Base-by-base conservation (phyloP, 2,329 filamentous ascomycete genomes). In the Cladorrhinum sp. region DNA sequence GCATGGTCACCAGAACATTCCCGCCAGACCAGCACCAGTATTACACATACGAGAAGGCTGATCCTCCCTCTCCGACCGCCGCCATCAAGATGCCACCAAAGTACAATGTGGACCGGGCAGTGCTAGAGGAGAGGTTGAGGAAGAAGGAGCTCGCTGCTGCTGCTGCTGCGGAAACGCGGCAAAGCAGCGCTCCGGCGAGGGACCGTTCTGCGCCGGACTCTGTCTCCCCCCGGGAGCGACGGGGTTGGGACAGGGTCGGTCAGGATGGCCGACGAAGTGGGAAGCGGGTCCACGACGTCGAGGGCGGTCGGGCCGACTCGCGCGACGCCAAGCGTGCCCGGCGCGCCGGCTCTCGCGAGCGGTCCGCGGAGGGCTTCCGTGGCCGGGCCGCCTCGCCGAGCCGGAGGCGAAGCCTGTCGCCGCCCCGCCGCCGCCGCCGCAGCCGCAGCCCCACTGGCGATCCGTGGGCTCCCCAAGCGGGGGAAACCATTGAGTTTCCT, bases 1-100 rank as follows among this genome's bases (percentile, higher is more conserved):
- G 67, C 1, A 73, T 74, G 72, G 58, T 67, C 2, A 61, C 55
- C 9, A 63, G 67, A 0, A 61, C 60, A 3, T 73, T 73, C 16
- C 56, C 67, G 0, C 64, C 57, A 1, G 58, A 59, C 45, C 59
- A 63, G 1, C 65, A 69, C 55, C 64, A 68, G n/a, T 73, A 72
- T 50, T 57, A 64, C 1, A 67, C 63, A 1, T 72, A 71, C 48
- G 57, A 63, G 1, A 62, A 55, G 1, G 51, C 57, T 6, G 45
- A 45, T 7, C 64, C 63, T n/a, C 68, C 64, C n/a, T 59, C 64
- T 16, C 59, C 65, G 1, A 50, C 61, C 1, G 61, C 63, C 1
- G 20, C 62, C n/a, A 62, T 67, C 38, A 68, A 64, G 32, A 49
- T 69, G 55, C 68, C 67, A 1, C 67, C 67, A 0, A 56, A 49